Evolutionary conservation across 768 basidiomycete genomes (phyloP).

Genomic region (Brasilioporus rufonigricans): DNA sequence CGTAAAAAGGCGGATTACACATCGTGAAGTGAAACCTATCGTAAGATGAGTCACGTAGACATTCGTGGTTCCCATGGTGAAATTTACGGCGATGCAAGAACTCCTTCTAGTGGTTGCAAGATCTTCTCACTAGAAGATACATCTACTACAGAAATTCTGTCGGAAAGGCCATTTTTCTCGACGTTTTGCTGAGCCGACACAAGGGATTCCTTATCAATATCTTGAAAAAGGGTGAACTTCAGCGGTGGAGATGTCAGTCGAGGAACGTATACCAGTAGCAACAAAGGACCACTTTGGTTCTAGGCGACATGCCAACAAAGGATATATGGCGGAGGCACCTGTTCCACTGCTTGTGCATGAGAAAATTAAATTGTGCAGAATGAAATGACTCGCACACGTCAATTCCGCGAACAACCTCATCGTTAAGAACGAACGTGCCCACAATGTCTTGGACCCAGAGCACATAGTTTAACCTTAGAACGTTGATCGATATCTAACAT

Average conservation of each 20-base stretch:
- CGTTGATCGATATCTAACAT: background rate
- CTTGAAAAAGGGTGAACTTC: background rate
- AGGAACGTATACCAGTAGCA: slow-evolving; percentile 56
- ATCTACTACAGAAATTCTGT: too few species aligned
- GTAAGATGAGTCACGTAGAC: background rate
- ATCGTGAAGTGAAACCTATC: too few species aligned
- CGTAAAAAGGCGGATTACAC: too few species aligned
- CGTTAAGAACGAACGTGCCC: slow-evolving; percentile 24
- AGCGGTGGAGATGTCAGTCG: background rate
- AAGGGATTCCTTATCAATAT: too few species aligned
- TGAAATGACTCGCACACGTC: slow-evolving; percentile 68
- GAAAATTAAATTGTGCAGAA: too few species aligned
- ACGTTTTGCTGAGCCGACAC: too few species aligned
- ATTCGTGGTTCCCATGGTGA: too few species aligned
- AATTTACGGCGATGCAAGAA: slow-evolving; percentile 5
- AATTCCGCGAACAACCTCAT: slow-evolving; percentile 45
- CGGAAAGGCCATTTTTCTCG: too few species aligned
- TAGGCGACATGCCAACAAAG: too few species aligned
- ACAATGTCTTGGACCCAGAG: slow-evolving; percentile 80
- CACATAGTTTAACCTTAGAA: slow-evolving; percentile 76
- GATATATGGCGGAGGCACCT: too few species aligned
- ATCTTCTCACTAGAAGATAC: too few species aligned
- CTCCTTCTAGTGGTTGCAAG: slow-evolving; percentile 15
- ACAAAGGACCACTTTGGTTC: slow-evolving; percentile 64
- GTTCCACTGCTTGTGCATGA: too few species aligned